These are phyloP conservation scores for Bauhinia variegata DNA, from an alignment of 306 rosid species.

Conservation along the genomic window DNA sequence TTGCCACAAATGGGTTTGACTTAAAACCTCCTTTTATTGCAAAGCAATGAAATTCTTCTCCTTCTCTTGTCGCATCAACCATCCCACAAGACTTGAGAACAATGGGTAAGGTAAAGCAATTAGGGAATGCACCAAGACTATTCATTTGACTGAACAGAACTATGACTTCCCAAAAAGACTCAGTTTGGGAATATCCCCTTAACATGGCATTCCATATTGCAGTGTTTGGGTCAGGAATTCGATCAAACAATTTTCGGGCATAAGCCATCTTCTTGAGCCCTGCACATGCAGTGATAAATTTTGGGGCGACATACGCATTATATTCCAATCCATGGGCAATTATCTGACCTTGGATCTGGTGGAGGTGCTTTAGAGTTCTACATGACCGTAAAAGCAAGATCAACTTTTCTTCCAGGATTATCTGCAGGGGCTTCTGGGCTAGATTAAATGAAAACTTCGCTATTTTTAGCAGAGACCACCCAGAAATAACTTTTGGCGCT, in stretches of 20 bases:
- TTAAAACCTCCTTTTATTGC: slow-evolving; percentile 55
- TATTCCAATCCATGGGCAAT: slow-evolving; percentile 51
- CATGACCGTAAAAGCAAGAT: slow-evolving; percentile 72
- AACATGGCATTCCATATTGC: slow-evolving; percentile 69
- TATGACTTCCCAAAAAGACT: slow-evolving; percentile 45
- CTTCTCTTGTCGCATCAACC: slow-evolving; percentile 50
- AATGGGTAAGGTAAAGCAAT: slow-evolving; percentile 68
- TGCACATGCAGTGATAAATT: slow-evolving; percentile 44
- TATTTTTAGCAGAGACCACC: slow-evolving; percentile 22
- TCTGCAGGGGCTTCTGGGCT: slow-evolving; percentile 41
- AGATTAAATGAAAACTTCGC: slow-evolving; percentile 38
- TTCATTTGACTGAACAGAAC: slow-evolving; percentile 52
- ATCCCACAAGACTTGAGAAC: slow-evolving; percentile 65
- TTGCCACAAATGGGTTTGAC: slow-evolving; percentile 57
- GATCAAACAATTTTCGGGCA: slow-evolving; percentile 65
- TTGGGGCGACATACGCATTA: slow-evolving; percentile 57
- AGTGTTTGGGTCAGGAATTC: slow-evolving; percentile 53
- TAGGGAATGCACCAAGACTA: slow-evolving; percentile 44
- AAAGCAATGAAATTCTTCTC: slow-evolving; percentile 66
- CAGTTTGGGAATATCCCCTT: slow-evolving; percentile 51
- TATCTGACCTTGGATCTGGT: slow-evolving; percentile 62
- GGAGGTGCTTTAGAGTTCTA: slow-evolving; percentile 44
- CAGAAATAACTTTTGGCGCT: too few relatives aligned
- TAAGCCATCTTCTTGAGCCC: slow-evolving; percentile 39
- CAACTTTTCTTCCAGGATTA: slow-evolving; percentile 57